These are phyloP conservation scores for Stagonosporopsis vannaccii DNA, from an alignment of 2,329 filamentous ascomycete genomes.

Conservation along the genomic window DNA sequence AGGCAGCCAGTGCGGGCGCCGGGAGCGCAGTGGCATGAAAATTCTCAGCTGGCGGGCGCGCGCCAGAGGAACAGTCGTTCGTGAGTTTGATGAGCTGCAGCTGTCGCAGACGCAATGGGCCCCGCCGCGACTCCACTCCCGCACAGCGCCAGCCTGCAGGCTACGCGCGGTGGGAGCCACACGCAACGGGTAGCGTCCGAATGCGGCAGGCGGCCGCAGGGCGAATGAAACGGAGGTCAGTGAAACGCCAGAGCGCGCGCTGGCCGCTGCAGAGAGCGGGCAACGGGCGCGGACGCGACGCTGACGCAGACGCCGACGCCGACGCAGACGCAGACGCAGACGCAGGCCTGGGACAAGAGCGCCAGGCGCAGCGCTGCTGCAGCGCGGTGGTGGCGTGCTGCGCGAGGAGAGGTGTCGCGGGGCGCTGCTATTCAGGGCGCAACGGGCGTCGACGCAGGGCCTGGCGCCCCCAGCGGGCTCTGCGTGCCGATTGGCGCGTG, in stretches of 20 bases:
- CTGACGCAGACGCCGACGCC: too few relatives aligned
- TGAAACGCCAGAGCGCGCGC: slow-evolving; percentile 25
- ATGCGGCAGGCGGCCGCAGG: slow-evolving; percentile 27
- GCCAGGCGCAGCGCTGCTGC: too few relatives aligned
- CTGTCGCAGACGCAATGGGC: slow-evolving; percentile 25
- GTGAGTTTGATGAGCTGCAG: slow-evolving; percentile 34
- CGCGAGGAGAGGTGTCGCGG: too few relatives aligned
- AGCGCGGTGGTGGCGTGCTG: slow-evolving; percentile 14
- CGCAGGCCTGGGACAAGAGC: too few relatives aligned
- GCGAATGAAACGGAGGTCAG: slow-evolving; percentile 18
- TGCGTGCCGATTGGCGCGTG: slow-evolving; percentile 28
- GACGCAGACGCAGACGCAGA: too few relatives aligned
- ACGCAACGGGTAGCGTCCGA: slow-evolving; percentile 24
- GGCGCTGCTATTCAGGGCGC: slow-evolving; percentile 22
- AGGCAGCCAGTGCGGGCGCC: slow-evolving; percentile 1
- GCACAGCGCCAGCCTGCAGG: slow-evolving; percentile 22
- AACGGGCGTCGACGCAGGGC: slow-evolving; percentile 34
- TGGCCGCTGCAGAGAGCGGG: background rate
- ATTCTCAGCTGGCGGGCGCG: slow-evolving; percentile 19
- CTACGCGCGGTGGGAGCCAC: slow-evolving; percentile 27
- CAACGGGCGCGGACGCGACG: background rate
- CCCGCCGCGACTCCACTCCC: slow-evolving; percentile 21
- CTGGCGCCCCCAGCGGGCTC: slow-evolving; percentile 18
- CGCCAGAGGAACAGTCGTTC: slow-evolving; percentile 36
- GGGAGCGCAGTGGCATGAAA: slow-evolving; percentile 7